Conservation (phyloP, 371 early-diverging fungal species). For the Fennellomyces sp. region DNA sequence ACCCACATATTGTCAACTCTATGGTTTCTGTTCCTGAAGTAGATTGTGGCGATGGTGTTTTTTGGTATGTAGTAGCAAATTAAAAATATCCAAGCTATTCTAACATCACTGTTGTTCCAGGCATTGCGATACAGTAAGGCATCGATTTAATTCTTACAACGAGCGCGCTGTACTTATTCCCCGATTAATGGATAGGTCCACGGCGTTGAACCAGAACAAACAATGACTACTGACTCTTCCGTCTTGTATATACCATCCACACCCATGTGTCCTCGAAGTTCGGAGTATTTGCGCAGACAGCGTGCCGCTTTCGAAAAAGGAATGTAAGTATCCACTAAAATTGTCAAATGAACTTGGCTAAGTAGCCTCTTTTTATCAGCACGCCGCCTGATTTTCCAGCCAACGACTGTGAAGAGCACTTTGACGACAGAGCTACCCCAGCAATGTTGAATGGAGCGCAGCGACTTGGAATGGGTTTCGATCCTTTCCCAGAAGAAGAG, state of each 20-base stretch:
- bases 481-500: slow-evolving; percentile 11
- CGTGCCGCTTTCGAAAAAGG: slow-evolving; percentile 31
- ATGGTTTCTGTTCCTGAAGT: slow-evolving; percentile 43
- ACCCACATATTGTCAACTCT: slow-evolving; percentile 35
- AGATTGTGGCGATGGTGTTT: slow-evolving; percentile 41
- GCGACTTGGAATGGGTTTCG: slow-evolving; percentile 33
- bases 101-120: background rate
- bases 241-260: slow-evolving; percentile 45
- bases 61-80: too few relatives aligned
- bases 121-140: slow-evolving; percentile 46
- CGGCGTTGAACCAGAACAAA: slow-evolving; percentile 36
- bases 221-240: slow-evolving; percentile 33
- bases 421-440: slow-evolving; percentile 31
- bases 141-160: too few relatives aligned
- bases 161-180: too few relatives aligned
- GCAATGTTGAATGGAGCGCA: slow-evolving; percentile 11
- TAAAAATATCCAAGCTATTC: too few relatives aligned
- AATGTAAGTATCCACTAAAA: slow-evolving; percentile 15
- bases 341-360: background rate
- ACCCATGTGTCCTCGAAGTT: slow-evolving; percentile 34
- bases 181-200: too few relatives aligned
- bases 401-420: slow-evolving; percentile 31
- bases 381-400: slow-evolving; percentile 49
- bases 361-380: slow-evolving; percentile 9
- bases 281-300: slow-evolving; percentile 29